Conservation (phyloP, 1,284 basidiomycete species). For the Pseudozyma sp. region DNA sequence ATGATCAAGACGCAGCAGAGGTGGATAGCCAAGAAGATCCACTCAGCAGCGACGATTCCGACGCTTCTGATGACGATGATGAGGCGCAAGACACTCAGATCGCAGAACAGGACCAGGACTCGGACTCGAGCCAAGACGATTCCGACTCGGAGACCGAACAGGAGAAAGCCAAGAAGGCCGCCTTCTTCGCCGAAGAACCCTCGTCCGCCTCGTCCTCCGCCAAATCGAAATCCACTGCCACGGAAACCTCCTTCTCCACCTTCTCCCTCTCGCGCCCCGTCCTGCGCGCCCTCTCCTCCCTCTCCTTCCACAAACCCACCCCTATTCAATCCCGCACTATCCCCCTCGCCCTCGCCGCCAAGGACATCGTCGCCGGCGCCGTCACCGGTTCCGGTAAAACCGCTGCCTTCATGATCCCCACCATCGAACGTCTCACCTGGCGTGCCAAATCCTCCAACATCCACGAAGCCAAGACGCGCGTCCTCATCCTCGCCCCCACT, state of each 20-base stretch:
- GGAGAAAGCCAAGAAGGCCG: slow-evolving; percentile 62
- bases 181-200: slow-evolving; percentile 63
- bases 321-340: slow-evolving; percentile 98
- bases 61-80: slow-evolving; percentile 29
- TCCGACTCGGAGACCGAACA: slow-evolving; percentile 55
- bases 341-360: slow-evolving; percentile 94
- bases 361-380: slow-evolving; percentile 97
- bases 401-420: slow-evolving; percentile 98
- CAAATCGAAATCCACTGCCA: slow-evolving; percentile 18
- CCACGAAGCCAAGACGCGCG: slow-evolving; percentile 91
- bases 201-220: slow-evolving; percentile 9
- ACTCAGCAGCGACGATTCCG: slow-evolving; percentile 17
- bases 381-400: slow-evolving; percentile 97
- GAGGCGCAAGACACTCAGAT: slow-evolving; percentile 61
- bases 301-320: slow-evolving; percentile 87
- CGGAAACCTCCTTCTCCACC: slow-evolving; percentile 75
- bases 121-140: slow-evolving; percentile 40
- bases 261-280: slow-evolving; percentile 91
- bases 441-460: slow-evolving; percentile 83
- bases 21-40: slow-evolving; percentile 47
- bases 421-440: slow-evolving; percentile 91
- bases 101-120: slow-evolving; percentile 22
- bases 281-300: slow-evolving; percentile 83
- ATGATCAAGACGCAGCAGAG: slow-evolving; percentile 67
- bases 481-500: slow-evolving; percentile 92